Evolutionary conservation across 1,284 basidiomycete genomes (phyloP), one percentile per base, ranked within the genome.

Genomic region (Phaffia rhodozyma): DNA sequence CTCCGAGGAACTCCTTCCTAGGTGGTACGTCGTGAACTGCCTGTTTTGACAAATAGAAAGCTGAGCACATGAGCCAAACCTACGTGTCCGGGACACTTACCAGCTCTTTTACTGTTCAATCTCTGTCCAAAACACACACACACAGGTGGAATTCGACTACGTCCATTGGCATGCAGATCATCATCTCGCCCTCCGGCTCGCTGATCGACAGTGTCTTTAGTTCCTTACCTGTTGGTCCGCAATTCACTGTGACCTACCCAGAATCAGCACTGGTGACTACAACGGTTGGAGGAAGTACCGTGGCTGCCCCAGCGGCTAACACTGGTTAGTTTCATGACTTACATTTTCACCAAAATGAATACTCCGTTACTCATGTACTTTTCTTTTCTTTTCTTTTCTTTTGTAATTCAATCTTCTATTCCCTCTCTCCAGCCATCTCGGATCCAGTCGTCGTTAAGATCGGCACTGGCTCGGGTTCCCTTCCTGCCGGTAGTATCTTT

Each of bases 111-210:
- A 38, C 60, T 25, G 4, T 20, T 54, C 16, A 16, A 25, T 18
- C 25, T 53, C 27, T 25, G 29, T 53, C 18, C 4, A 21, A 6
- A 25, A 11, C 27, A 43, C 32, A 16, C 34, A 13, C 38, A 13
- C n/a, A 30, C 61, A 62, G 61, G 61, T 64, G 62, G 62, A 55
- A 59, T 53, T 52, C 62, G 7, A 48, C 57, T 18, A 29, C 16
- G 1, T 9, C 43, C 2, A 25, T 60, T 27, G 21, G 50, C 5
- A 51, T 60, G 27, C 57, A 60, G 30, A 13, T 64, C 13, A 21
- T 43, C 21, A 53, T 64, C 27, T 47, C 58, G 16, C 16, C 18
- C 49, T 60, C 62, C 25, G 50, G n/a, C 4, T 13, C 20, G 6
- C 7, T 23, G 5, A n/a, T 50, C 1, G 29, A n/a, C 25, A 55